A percentile compares a stretch with the other conserved stretches of the same genome.
phyloP scores from a whole-genome alignment of 257 asterid species.

The Plantago elongata region DNA sequence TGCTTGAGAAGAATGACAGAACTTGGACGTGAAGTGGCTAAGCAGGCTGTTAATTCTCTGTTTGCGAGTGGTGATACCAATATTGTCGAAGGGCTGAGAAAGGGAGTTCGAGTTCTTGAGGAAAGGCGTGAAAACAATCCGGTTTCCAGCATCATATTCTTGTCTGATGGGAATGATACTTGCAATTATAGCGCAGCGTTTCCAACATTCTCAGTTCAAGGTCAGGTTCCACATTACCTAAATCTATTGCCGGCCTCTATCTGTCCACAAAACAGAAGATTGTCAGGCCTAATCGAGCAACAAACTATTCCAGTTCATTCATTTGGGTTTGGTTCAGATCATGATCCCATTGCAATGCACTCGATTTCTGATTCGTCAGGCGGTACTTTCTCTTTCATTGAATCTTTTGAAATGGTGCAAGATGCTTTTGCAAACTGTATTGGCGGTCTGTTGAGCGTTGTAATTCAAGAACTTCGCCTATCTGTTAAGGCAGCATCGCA shows the following conservation, averaged over 20 bases:
- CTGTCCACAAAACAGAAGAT: constrained; percentile 6
- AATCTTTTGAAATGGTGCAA: constrained; percentile 15
- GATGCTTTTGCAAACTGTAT: constrained; percentile 23
- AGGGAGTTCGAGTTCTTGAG: constrained; percentile 26
- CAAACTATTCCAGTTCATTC: constrained; percentile 12
- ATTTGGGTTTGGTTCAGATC: constrained; percentile 23
- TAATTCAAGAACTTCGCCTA: constrained; percentile 3
- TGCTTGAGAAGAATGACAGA: constrained; percentile 22
- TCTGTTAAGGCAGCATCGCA: constrained; percentile 11
- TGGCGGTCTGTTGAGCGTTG: constrained; percentile 22
- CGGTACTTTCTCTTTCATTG: constrained; percentile 20
- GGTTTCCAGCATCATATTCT: constrained; percentile 29
- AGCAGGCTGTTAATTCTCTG: constrained; percentile 10
- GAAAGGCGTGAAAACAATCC: constrained; percentile 23
- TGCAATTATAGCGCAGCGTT: background rate
- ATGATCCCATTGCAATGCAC: constrained; percentile 19
- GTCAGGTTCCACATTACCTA: constrained; percentile 1
- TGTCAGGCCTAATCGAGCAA: background rate
- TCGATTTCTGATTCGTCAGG: constrained; percentile 21
- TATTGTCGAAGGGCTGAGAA: constrained; percentile 25
- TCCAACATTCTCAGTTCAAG: background rate
- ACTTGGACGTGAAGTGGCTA: constrained; percentile 13
- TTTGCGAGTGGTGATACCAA: constrained; percentile 15
- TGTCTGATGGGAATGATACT: constrained; percentile 25
- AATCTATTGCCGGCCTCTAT: constrained; percentile 18